Evolutionary conservation across 2,329 filamentous ascomycete species (phyloP), one percentile per base, ranked within the genome.

Genomic region (Tolypocladium tundrense): DNA sequence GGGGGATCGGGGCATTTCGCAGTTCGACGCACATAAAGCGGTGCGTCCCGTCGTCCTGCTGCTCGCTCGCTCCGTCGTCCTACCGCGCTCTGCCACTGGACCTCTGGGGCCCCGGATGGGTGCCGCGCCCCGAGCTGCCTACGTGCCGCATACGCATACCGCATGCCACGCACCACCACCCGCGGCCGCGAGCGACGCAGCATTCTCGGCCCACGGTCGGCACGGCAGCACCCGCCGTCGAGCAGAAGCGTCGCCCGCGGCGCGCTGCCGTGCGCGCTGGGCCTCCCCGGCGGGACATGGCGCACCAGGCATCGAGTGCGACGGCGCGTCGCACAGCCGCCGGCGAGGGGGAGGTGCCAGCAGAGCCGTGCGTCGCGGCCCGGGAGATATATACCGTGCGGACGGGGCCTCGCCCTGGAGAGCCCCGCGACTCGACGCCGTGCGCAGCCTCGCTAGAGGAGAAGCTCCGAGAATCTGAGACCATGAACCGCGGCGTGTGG

Each of bases 21-120:
- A 21, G 48, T 51, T 51, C 48, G 48, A 35, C 41, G 31, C 56
- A 55, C 54, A 55, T 55, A 55, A 55, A 55, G 41, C 31, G 9
- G 54, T 48, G 54, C 54, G 5, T 48, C 54, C 54, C 54, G 54
- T 45, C 40, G 24, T 21, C 13, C 9, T 51, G 16, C 16, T 35
- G 27, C n/a, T 13, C 14, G 14, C 24, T 50, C 3, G 4, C 31
- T 31, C 14, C n/a, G 16, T 16, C 16, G 48, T n/a, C 48, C 16
- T 13, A 10, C 19, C 19, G 48, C 16, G 4, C 13, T n/a, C 48
- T 35, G 9, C 31, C 19, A 35, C 48, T 16, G 48, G 19, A 35
- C 27, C 48, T 51, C 19, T 51, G 31, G 8, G 4, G 1, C n/a
- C n/a, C 19, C 35, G 19, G 48, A 21, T 51, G 48, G 13, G n/a